These are phyloP conservation scores for Paspalum vaginatum DNA, from an alignment of 176 grass and related monocot species.

Conservation along the genomic window DNA sequence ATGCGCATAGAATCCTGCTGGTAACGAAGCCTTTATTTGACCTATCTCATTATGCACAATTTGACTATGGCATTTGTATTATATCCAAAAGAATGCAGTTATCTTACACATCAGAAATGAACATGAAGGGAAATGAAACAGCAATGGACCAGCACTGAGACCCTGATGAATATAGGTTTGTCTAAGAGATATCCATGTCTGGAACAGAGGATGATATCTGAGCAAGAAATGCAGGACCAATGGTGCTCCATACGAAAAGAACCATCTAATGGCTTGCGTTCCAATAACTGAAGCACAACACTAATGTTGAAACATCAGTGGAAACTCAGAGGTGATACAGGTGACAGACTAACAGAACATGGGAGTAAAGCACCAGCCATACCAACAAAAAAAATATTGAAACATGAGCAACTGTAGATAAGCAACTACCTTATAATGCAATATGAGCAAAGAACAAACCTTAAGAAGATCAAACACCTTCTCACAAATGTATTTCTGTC, in stretches of 20 bases:
- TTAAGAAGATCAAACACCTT: slow-evolving; percentile 99
- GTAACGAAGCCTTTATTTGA: neutral
- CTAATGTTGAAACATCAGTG: neutral
- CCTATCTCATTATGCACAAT: neutral
- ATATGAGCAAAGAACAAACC: slow-evolving; percentile 56
- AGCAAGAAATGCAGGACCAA: neutral
- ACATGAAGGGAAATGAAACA: neutral
- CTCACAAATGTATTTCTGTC: slow-evolving; percentile 97
- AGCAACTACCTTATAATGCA: slow-evolving; percentile 14
- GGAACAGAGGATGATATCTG: slow-evolving; percentile 5
- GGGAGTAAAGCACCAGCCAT: neutral
- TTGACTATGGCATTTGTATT: neutral
- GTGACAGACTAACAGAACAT: neutral
- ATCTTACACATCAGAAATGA: neutral
- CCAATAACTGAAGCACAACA: neutral
- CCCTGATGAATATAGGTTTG: neutral
- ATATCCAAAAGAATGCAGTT: neutral
- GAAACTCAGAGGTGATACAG: neutral
- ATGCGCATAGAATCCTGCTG: neutral
- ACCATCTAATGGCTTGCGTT: neutral
- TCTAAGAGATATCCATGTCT: neutral
- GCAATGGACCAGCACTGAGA: neutral
- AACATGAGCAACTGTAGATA: neutral
- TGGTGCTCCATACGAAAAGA: neutral
- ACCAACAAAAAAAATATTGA: neutral